Conservation (phyloP, 345 rosid species). For the Rhodomyrtus tomentosa region DNA sequence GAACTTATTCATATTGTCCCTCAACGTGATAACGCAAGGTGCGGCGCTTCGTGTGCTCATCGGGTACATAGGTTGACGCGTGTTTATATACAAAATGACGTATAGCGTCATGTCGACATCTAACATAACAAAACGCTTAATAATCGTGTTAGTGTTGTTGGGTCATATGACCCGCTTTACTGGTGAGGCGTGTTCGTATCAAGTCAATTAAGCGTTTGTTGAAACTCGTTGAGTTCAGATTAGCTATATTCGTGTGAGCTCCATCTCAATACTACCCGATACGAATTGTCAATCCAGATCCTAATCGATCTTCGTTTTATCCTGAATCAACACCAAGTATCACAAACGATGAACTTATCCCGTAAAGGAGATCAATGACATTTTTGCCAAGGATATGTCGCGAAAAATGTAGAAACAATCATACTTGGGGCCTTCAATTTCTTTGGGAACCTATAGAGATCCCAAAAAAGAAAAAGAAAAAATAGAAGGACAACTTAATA, state of each 20-base stretch:
- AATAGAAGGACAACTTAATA: too few relatives aligned
- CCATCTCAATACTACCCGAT: not conserved
- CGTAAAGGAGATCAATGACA: not conserved
- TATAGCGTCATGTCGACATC: not conserved
- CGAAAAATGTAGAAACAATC: not conserved
- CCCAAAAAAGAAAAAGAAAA: not conserved
- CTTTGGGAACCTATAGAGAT: not conserved
- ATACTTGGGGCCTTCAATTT: not conserved
- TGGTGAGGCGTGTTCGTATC: not conserved
- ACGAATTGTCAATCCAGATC: not conserved
- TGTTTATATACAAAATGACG: not conserved
- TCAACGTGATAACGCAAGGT: not conserved
- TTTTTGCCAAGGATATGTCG: not conserved
- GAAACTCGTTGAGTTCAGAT: not conserved
- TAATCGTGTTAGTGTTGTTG: not conserved
- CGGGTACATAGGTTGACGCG: not conserved
- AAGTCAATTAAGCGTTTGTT: not conserved
- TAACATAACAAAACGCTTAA: rapidly evolving
- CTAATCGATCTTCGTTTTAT: not conserved
- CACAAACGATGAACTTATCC: not conserved
- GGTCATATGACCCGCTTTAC: rapidly evolving
- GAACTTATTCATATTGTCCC: not conserved
- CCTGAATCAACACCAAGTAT: not conserved
- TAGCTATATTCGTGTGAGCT: not conserved
- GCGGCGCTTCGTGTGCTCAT: not conserved